Evolutionary conservation across 495 filamentous ascomycete species (phyloP).

Genomic region (Lepraria neglecta): DNA sequence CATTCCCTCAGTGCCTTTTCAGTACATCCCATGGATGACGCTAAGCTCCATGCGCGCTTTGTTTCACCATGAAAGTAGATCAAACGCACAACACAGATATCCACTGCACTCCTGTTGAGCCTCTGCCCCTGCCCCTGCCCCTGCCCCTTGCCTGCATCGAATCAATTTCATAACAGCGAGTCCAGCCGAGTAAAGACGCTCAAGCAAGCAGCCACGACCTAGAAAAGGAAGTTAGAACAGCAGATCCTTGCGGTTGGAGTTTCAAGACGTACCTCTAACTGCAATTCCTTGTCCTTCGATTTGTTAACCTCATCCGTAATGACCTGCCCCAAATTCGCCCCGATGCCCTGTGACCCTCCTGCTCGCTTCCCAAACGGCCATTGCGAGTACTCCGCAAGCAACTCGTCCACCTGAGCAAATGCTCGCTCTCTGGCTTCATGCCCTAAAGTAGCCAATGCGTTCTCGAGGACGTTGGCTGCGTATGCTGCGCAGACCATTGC

Average conservation of each 20-base stretch:
- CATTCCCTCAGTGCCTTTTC: background rate
- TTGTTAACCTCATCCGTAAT: constrained; percentile 80
- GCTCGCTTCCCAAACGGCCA: constrained; percentile 86
- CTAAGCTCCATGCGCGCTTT: background rate
- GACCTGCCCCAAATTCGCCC: constrained; percentile 88
- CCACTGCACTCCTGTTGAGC: background rate
- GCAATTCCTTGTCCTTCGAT: constrained; percentile 84
- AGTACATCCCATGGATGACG: background rate
- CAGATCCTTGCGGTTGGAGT: background rate
- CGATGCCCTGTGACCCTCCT: constrained; percentile 68
- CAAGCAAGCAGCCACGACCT: constrained; percentile 89
- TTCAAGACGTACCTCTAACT: constrained; percentile 67
- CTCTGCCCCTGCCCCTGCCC: background rate
- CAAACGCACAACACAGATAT: background rate
- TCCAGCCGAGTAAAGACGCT: constrained; percentile 96
- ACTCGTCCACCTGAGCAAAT: constrained; percentile 93
- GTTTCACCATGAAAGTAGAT: background rate
- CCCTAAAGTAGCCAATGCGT: constrained; percentile 86
- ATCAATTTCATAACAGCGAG: constrained; percentile 64
- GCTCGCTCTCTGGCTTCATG: constrained; percentile 91
- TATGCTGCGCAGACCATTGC: constrained; percentile 97
- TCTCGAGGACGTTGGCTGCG: constrained; percentile 95
- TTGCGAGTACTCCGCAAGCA: constrained; percentile 92
- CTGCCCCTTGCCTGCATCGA: background rate
- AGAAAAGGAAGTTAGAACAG: constrained; percentile 11